A percentile compares a stretch with the other conserved stretches of the same genome.
These are phyloP conservation scores for Dictyostelium brefeldianum DNA, from an alignment of 78 protist genomes.

Conservation along the genomic window DNA sequence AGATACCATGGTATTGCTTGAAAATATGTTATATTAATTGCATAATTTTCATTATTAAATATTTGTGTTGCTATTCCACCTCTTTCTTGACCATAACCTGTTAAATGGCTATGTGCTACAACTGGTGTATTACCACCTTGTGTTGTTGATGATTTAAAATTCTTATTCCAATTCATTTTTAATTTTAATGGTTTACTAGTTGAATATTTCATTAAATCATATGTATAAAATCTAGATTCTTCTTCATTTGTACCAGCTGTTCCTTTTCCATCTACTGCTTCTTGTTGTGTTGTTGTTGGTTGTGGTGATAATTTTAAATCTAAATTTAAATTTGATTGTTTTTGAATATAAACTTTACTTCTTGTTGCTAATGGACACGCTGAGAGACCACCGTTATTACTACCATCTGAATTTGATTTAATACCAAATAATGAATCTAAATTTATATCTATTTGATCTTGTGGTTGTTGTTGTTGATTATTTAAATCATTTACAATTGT, in stretches of 20 bases:
- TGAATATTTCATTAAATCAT: constrained; percentile 48
- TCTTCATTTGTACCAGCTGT: not conserved
- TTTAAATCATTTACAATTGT: constrained; percentile 58
- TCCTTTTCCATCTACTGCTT: not conserved
- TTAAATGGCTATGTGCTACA: constrained; percentile 64
- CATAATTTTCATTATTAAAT: constrained; percentile 16
- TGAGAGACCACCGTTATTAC: constrained; percentile 18
- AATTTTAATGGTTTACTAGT: constrained; percentile 25
- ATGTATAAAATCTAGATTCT: not conserved
- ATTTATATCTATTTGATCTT: not conserved
- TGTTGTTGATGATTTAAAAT: not conserved
- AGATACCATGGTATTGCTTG: constrained; percentile 84
- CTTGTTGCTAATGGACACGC: constrained; percentile 64
- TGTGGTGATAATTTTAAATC: not conserved
- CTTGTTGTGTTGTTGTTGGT: not conserved
- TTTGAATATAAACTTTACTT: constrained; percentile 48
- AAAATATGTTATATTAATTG: constrained; percentile 69
- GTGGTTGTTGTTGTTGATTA: not conserved
- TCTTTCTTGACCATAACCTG: constrained; percentile 83
- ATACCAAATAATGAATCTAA: constrained; percentile 33
- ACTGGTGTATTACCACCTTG: constrained; percentile 30
- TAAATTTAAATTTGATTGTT: constrained; percentile 11
- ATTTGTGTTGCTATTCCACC: constrained; percentile 85
- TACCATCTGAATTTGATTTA: not conserved
- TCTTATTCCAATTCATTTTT: constrained; percentile 9